phyloP scores from a whole-genome alignment of 495 filamentous ascomycete genomes.

The Tetracladium setigerum region DNA sequence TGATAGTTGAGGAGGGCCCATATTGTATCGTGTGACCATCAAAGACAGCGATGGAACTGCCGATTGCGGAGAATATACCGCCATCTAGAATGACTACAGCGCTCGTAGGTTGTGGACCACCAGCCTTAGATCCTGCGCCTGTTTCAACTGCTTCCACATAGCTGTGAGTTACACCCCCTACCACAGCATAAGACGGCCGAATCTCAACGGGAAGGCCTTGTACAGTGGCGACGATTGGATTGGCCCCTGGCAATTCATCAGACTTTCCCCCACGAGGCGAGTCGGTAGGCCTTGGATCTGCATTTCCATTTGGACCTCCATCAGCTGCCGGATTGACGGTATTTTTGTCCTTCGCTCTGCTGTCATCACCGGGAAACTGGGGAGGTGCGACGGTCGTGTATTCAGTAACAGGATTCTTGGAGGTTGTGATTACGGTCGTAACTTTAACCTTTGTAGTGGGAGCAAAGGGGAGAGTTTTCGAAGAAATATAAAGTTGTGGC shows the following conservation, averaged over 20 bases:
- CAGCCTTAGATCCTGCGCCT: constrained; percentile 30
- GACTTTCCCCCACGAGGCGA: too few species aligned
- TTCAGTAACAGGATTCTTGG: constrained; percentile 9
- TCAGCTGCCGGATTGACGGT: not conserved
- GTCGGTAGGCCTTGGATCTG: too few species aligned
- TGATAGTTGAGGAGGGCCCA: constrained; percentile 21
- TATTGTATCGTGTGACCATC: constrained; percentile 36
- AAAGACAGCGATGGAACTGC: constrained; percentile 34
- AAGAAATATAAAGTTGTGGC: too few species aligned
- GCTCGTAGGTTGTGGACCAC: constrained; percentile 29
- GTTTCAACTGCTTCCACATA: constrained; percentile 27
- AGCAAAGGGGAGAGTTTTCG: too few species aligned
- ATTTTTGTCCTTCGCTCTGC: not conserved
- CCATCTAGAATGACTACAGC: constrained; percentile 37
- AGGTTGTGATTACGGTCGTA: constrained; percentile 13
- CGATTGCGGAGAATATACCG: constrained; percentile 37
- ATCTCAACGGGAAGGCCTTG: constrained; percentile 34
- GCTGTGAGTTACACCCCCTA: constrained; percentile 38
- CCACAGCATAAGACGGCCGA: constrained; percentile 32
- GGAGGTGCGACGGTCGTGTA: constrained; percentile 1
- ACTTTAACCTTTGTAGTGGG: too few species aligned
- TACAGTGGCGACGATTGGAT: constrained; percentile 5
- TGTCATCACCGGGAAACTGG: not conserved
- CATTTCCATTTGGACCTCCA: not conserved
- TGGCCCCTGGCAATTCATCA: too few species aligned